Evolutionary conservation across 108 stramenopile species (phyloP).

Genomic region (Phaeodactylum tricornutum): DNA sequence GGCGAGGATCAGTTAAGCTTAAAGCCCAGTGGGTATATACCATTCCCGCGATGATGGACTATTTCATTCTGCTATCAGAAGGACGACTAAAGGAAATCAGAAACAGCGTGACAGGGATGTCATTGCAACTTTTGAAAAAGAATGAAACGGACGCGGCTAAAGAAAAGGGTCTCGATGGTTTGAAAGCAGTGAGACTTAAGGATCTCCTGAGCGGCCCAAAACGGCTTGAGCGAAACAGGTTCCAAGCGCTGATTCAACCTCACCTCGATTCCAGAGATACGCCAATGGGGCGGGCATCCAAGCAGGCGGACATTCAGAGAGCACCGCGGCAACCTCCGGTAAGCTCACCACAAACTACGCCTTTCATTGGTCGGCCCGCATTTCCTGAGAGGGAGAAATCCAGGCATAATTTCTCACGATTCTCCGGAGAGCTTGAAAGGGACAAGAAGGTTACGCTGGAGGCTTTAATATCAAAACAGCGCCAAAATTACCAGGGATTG

Average conservation of each 20-base stretch:
- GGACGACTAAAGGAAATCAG: slow-evolving; percentile 30
- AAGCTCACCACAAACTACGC: too few species aligned
- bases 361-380: too few species aligned
- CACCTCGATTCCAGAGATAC: too few species aligned
- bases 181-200: slow-evolving; percentile 1
- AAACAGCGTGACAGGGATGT: slow-evolving; percentile 40
- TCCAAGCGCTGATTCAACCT: slow-evolving; percentile 1
- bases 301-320: too few species aligned
- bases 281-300: too few species aligned
- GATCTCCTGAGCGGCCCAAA: not conserved
- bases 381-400: too few species aligned
- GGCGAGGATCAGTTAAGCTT: slow-evolving; percentile 70
- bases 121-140: slow-evolving; percentile 27
- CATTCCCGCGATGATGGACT: slow-evolving; percentile 46
- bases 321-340: too few species aligned
- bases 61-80: slow-evolving; percentile 55
- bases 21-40: slow-evolving; percentile 78
- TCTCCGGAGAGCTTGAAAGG: too few species aligned
- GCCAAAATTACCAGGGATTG: too few species aligned
- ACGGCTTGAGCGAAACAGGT: not conserved
- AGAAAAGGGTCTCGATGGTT: slow-evolving; percentile 8
- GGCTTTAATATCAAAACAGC: too few species aligned
- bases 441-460: too few species aligned
- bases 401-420: too few species aligned
- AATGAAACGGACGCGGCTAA: slow-evolving; percentile 5